Base-by-base conservation (phyloP, 1,284 basidiomycete species). In the Microbotryomycetes sp. region DNA sequence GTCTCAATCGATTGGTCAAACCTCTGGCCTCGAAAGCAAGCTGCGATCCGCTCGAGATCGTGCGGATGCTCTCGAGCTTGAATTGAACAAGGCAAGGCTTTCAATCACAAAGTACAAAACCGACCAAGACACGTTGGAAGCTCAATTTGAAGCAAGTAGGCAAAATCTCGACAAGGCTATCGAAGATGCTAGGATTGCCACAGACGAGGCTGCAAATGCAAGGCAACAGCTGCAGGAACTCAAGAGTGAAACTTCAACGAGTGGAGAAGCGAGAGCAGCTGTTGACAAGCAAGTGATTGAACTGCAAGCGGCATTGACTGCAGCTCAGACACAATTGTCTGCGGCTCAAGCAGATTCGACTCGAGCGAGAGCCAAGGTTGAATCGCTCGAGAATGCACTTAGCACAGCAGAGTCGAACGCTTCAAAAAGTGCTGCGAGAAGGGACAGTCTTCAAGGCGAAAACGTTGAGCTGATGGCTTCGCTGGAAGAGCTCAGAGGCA, bases 11-110 rank as follows among this genome's bases (percentile, higher is more conserved):
- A 14, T 48, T 15, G n/a, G 52, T 36, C 48, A 48, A n/a, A 29
- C 49, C 25, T 32, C 45, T 52, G 60, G 58, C 22, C 29, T 49
- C 56, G 52, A 62, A 29, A 36, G 49, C 7, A 55, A 47, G 15
- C 49, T 59, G 5, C 53, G 42, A 0, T 15, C 23, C 2, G 50
- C 19, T 42, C 36, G 36, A 19, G 55, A 49, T 3, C 58, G 47
- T 6, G 64, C 67, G 45, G 62, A 64, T 28, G 47, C 54, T 2
- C 63, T 70, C 25, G 68, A 67, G 31, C 22, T 62, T 7, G 68
- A 70, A 56, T 45, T 70, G 3, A 58, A 50, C 23, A 61, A 64
- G 28, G 32, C 57, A 0, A 58, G 60, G 9, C 42, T 22, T 26
- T 15, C 49, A 3, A 16, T 28, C 15, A 12, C 23, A 1, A 36